Evolutionary conservation across 139 green algal genomes (phyloP), one percentile per base, ranked within the genome.

Genomic region (Mesotaenium endlicherianum): DNA sequence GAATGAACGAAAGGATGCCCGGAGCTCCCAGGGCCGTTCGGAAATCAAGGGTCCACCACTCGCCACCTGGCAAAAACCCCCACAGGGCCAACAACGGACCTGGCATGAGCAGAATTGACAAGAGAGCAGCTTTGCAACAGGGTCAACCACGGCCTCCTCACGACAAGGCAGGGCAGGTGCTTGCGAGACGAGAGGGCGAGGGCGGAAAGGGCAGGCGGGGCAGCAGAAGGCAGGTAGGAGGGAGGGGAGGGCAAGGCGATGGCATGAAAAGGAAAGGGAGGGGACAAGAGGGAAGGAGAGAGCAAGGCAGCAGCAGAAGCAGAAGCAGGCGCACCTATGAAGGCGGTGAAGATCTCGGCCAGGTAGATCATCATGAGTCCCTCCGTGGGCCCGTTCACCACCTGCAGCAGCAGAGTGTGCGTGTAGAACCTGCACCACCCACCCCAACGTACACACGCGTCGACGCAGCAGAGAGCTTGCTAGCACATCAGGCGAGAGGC

Each of bases 331-430:
- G 44, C 40, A 45, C 70, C 81, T 8, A 42, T 30, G 34, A 77
- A 67, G 1, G 50, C 49, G 3, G 81, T 83, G 44, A 74, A 45
- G 38, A 71, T 36, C 30, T 84, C 36, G 31, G 49, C 34, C 43
- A 39, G 6, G 55, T 84, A 87, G 20, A 75, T 75, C 39, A 84
- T 26, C 77, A 83, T 60, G 36, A 88, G 75, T 0, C 82, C 82
- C 40, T 88, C 82, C 1, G 75, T 88, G 40, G 82, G 82, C 6
- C 82, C 82, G 41, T 88, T 88, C 31, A 88, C 81, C 30, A 85
- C 36, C 20, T 17, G 36, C 34, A 88, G 75, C 36, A 50, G 36
- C 2, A 88, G 60, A n/a, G 53, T 68, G 44, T 75, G 57, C 1
- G 82, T 88, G 75, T 86, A 41, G 70, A 69, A 87, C 1, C 80